Evolutionary conservation across 2,329 filamentous ascomycete species (phyloP), one percentile per base, ranked within the genome.

Genomic region (Monilinia laxa): DNA sequence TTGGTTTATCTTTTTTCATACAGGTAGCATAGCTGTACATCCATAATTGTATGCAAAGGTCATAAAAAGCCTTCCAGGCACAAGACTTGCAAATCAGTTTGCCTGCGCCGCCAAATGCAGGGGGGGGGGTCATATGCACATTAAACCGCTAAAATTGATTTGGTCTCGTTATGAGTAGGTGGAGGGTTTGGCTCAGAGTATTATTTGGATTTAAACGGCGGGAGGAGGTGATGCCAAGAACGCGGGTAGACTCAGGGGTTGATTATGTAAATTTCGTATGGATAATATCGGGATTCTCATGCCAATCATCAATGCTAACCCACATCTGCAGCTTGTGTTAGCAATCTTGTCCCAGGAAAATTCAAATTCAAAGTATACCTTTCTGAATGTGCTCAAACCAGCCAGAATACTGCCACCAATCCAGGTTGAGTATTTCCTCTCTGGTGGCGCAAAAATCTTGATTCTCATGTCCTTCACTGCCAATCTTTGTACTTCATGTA

Each of bases 301-400:
- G 95, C 95, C 95, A 99, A 83, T 99, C 95, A 77, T 98, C 95
- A 77, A 97, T 94, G 80, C 93, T 97, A 76, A 99, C 95, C 93
- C 95, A 98, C 95, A 99, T 99, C 94, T 97, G 77, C 67, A 69
- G 54, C 54, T 16, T 14, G 68, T 45, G 20, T 67, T 59, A 72
- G 56, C 54, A 60, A 66, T 66, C 68, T 59, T 69, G 51, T 51
- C 64, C 59, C 57, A 68, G 62, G 70, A 47, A 35, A 11, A 45
- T 35, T 38, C 0, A 40, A 25, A 20, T 65, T 42, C 28, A 38
- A 20, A 57, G 77, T 84, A 78, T 79, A 95, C 93, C 90, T 98
- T 99, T 83, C 94, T 90, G 81, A 99, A 99, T 65, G 95, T 99
- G 82, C 94, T 98, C 79, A 99, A 81, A 9, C 95, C 94, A 45